Conservation (phyloP, 2,329 filamentous ascomycete genomes). For the Teratosphaeria viscida region DNA sequence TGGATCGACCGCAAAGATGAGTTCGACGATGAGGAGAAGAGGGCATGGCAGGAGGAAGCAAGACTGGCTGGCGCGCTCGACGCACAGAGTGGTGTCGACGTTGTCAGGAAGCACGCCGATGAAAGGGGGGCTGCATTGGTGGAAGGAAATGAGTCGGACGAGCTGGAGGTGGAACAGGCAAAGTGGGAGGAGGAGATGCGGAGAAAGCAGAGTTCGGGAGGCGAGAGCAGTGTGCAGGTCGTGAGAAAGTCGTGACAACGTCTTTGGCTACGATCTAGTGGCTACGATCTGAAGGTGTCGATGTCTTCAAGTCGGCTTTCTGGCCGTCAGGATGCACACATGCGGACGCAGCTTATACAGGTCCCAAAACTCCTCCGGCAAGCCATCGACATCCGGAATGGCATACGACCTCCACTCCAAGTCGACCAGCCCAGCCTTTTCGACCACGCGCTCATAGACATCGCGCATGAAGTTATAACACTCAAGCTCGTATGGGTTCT, state of each 20-base stretch:
- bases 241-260: slow-evolving; percentile 7
- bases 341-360: slow-evolving; percentile 6
- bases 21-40: slow-evolving; percentile 69
- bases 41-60: slow-evolving; percentile 65
- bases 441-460: slow-evolving; percentile 7
- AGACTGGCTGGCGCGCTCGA: slow-evolving; percentile 27
- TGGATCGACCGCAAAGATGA: slow-evolving; percentile 89
- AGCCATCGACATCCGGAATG: slow-evolving; percentile 4
- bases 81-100: slow-evolving; percentile 12
- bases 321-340: slow-evolving; percentile 2
- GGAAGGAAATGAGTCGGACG: slow-evolving; percentile 16
- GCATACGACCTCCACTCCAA: slow-evolving; percentile 7
- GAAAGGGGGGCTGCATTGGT: slow-evolving; percentile 6
- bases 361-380: slow-evolving; percentile 8
- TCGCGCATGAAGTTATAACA: background rate
- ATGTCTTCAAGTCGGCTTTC: background rate
- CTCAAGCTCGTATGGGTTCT: background rate
- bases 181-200: slow-evolving; percentile 18
- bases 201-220: slow-evolving; percentile 4
- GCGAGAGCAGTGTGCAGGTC: slow-evolving; percentile 8
- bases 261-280: background rate
- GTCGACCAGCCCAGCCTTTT: slow-evolving; percentile 4
- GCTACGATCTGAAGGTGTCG: background rate
- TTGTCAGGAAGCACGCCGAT: slow-evolving; percentile 14
- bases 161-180: slow-evolving; percentile 19